A percentile compares a stretch with the other conserved stretches of the same genome.
Evolutionary conservation across 2,329 filamentous ascomycete genomes (phyloP).

Genomic region (Claviceps sp.): DNA sequence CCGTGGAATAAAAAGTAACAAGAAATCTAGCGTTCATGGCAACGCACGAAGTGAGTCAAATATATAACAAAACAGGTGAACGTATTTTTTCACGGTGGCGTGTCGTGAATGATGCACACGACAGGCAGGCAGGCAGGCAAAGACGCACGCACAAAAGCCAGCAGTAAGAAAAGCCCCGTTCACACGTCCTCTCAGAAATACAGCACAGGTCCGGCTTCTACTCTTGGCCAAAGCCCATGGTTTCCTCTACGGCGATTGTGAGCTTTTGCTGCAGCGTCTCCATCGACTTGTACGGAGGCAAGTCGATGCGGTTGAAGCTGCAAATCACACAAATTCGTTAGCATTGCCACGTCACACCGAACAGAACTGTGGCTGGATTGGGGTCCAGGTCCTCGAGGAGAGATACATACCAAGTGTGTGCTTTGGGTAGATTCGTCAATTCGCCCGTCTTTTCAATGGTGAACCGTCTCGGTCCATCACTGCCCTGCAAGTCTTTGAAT

Average conservation of each 20-base stretch:
- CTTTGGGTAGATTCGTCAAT: slow-evolving; percentile 80
- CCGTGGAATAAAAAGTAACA: too few species aligned
- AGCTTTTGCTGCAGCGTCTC: slow-evolving; percentile 81
- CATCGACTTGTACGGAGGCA: slow-evolving; percentile 83
- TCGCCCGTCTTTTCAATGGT: slow-evolving; percentile 98
- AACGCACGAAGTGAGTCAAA: too few species aligned
- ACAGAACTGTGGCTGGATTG: neutral
- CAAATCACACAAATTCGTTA: slow-evolving; percentile 7
- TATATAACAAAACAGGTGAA: too few species aligned
- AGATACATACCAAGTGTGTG: slow-evolving; percentile 82
- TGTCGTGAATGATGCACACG: too few species aligned
- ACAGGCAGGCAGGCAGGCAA: too few species aligned
- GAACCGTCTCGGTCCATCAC: slow-evolving; percentile 86
- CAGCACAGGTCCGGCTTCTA: slow-evolving; percentile 31
- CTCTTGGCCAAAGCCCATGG: slow-evolving; percentile 96
- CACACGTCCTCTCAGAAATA: neutral
- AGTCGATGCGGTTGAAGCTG: slow-evolving; percentile 93
- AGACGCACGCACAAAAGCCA: too few species aligned
- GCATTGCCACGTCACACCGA: neutral
- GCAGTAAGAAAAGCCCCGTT: neutral
- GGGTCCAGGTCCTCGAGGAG: neutral
- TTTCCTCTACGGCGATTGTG: slow-evolving; percentile 95
- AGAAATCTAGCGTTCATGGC: too few species aligned
- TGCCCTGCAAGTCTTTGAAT: slow-evolving; percentile 97
- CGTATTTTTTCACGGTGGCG: too few species aligned